A percentile compares a stretch with the other conserved stretches of the same genome.
These are phyloP conservation scores for Diplodia corticola DNA, from an alignment of 2,329 filamentous ascomycete genomes.

Conservation along the genomic window DNA sequence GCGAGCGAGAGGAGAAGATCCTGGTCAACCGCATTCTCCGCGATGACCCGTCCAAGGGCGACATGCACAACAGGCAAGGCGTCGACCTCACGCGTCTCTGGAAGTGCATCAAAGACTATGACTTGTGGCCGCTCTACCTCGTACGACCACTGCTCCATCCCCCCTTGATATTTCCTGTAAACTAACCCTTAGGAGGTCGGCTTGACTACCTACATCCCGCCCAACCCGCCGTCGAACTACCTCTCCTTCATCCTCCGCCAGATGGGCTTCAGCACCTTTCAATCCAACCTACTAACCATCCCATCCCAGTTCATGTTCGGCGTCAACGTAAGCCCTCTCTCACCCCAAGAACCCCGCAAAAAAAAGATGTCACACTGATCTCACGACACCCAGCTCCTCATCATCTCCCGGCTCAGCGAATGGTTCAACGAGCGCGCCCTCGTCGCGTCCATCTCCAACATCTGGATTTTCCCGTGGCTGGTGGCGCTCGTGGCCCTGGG, in stretches of 20 bases:
- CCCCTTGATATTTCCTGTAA: rapidly evolving
- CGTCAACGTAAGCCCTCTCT: constrained; percentile 26
- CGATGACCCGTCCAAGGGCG: constrained; percentile 30
- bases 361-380: background rate
- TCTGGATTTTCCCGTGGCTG: constrained; percentile 55
- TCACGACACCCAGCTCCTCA: constrained; percentile 39
- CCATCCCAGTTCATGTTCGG: constrained; percentile 44
- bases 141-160: background rate
- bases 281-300: constrained; percentile 31
- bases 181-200: constrained; percentile 28
- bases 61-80: constrained; percentile 41
- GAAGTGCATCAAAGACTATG: constrained; percentile 38
- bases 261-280: constrained; percentile 40
- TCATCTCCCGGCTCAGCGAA: constrained; percentile 50
- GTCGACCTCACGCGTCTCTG: constrained; percentile 35
- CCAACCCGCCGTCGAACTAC: constrained; percentile 47
- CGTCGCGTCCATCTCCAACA: constrained; percentile 49
- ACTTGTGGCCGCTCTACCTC: constrained; percentile 42
- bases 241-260: constrained; percentile 48
- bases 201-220: constrained; percentile 44
- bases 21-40: constrained; percentile 20
- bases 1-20: constrained; percentile 16
- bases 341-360: too few relatives aligned
- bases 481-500: constrained; percentile 47
- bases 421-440: constrained; percentile 49